A percentile compares a stretch with the other conserved stretches of the same genome.
Conservation (phyloP, 805 yeast genomes). For the Dipodascopsis uninucleata region DNA sequence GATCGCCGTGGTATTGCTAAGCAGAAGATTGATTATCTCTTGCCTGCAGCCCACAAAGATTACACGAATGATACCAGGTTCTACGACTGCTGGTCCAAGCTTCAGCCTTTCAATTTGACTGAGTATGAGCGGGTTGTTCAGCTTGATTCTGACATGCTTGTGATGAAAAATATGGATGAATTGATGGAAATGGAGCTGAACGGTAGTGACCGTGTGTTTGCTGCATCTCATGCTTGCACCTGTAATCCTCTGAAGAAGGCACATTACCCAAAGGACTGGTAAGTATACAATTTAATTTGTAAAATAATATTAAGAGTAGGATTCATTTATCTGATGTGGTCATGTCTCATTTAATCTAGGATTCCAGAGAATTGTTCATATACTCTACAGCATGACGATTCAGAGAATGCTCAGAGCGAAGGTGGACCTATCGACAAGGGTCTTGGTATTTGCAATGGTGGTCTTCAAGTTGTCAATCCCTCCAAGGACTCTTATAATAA, state of each 20-base stretch:
- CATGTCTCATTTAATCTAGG: conserved; percentile 9
- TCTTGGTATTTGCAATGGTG: conserved; percentile 56
- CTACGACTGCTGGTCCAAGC: conserved; percentile 59
- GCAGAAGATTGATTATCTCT: conserved; percentile 42
- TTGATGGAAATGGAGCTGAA: conserved; percentile 47
- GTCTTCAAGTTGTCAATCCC: conserved; percentile 52
- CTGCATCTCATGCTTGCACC: conserved; percentile 59
- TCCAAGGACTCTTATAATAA: conserved; percentile 37
- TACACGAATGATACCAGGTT: conserved; percentile 52
- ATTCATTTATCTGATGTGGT: background rate
- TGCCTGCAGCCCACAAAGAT: conserved; percentile 45
- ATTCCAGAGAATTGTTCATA: conserved; percentile 49
- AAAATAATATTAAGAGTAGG: background rate
- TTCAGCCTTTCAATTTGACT: conserved; percentile 50
- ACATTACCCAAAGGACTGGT: conserved; percentile 56
- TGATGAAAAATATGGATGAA: conserved; percentile 56
- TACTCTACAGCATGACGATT: conserved; percentile 35
- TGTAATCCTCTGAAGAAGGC: conserved; percentile 53
- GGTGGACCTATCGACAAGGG: conserved; percentile 40
- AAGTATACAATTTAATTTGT: background rate
- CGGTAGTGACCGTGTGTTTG: conserved; percentile 38
- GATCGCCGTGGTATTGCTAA: conserved; percentile 43
- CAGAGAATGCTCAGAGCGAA: conserved; percentile 27
- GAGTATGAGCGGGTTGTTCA: conserved; percentile 54
- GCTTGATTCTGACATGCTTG: conserved; percentile 59